Base-by-base conservation (phyloP, 2,329 filamentous ascomycete genomes). In the Botrytis sinoallii region DNA sequence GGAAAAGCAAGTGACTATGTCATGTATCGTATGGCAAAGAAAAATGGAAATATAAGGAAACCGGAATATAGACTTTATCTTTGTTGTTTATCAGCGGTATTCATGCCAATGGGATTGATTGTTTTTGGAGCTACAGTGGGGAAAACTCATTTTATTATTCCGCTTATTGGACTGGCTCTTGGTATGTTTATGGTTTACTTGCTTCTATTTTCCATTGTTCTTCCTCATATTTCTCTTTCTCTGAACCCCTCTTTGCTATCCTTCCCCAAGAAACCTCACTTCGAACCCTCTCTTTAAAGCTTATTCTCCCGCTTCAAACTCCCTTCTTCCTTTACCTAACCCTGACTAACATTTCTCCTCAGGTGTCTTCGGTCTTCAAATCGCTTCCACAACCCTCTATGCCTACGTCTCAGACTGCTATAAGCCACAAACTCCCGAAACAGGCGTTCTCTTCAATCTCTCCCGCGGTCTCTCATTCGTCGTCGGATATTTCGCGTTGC, bases 361-460 rank as follows among this genome's bases (percentile, higher is more conserved):
- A 72, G 70, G 70, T 25, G 61, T 78, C 22, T 79, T 80, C 71
- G 79, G 79, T 0, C 74, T 80, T 5, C 79, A 80, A 46, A 80
- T 80, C 38, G 74, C 77, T 1, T 74, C 70, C 32, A 80, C 79
- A 1, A 77, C 74, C 10, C 76, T 80, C 22, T 80, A 80, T 52
- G 74, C 78, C 32, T 80, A 80, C 65, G 74, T 78, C 14, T 77
- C 77, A 4, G 79, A 80, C 65, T 78, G 77, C 72, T 80, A 80
- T 55, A 77, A 76, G 40, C 75, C 78, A 4, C 78, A 79, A 40
- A 80, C 78, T 1, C 74, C 79, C 6, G 78, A 79, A 63, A 75
- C 72, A 1, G 79, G 79, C 7, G 77, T 78, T 3, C 69, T 80
- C 16, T 79, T 80, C 67, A 80, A 80, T 48, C 73, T 79, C 0